phyloP scores from a whole-genome alignment of 345 rosid species.

The Psidium guajava region DNA sequence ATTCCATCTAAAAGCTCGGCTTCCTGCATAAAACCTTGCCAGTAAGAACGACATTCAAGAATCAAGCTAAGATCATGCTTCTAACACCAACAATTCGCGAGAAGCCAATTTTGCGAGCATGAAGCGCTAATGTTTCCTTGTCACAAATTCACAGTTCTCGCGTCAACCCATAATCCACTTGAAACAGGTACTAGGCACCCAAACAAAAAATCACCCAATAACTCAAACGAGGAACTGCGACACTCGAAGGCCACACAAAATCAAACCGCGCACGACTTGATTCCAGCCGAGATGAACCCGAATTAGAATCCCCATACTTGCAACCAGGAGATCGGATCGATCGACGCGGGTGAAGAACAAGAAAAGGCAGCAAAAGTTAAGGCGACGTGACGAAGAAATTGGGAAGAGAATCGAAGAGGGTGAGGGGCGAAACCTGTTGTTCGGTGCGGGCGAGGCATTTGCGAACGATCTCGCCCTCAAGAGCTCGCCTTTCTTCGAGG shows the following conservation, averaged over 20 bases:
- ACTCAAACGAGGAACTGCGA: neutral
- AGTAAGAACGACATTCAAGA: neutral
- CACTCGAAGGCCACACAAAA: no score
- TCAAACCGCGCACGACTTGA: neutral
- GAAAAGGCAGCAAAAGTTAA: neutral
- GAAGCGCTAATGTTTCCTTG: neutral
- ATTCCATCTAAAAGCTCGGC: neutral
- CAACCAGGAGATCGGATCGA: neutral
- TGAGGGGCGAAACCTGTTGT: conserved; percentile 47
- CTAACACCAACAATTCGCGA: neutral
- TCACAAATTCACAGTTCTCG: neutral
- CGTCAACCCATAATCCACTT: neutral
- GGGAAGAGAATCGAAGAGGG: neutral
- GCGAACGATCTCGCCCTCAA: conserved; percentile 98
- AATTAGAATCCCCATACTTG: neutral
- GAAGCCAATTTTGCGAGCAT: neutral
- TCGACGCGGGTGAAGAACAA: neutral
- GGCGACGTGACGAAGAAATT: neutral
- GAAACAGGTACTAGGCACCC: fast-evolving
- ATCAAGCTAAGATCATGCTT: neutral
- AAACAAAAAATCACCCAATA: neutral
- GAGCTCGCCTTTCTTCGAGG: conserved; percentile 95
- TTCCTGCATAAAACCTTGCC: neutral
- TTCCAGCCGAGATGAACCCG: neutral
- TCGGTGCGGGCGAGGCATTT: conserved; percentile 97